Evolutionary conservation across 441 rosid genomes (phyloP), one percentile per base, ranked within the genome.

Genomic region (Isatis lusitanica): DNA sequence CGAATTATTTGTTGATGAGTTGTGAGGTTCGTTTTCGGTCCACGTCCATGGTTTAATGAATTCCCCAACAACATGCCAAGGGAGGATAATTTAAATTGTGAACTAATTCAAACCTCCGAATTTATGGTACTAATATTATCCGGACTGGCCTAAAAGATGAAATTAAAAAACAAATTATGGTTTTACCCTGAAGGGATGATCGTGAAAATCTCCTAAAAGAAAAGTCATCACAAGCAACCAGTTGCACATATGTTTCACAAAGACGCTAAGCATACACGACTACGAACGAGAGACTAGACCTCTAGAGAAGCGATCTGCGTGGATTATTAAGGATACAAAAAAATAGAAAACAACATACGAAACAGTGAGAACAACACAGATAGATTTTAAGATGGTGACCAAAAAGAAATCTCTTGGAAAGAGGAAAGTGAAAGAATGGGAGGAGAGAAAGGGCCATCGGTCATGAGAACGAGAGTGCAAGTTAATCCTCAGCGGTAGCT

Each of bases 401-500:
- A 6, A 5, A 46, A 30, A 57, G 7, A 44, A 47, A 38, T n/a
- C 70, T 52, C 76, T 51, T 35, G 74, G 15, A 48, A 71, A 36
- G n/a, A 35, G 53, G 69, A 52, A 52, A 64, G 64, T 52, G 63
- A 62, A 52, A 53, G 65, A 64, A 56, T 55, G 57, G 2, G 69
- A 28, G 61, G 43, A 51, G 33, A 44, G 38, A 63, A 21, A 72
- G 53, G 42, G 31, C 36, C 40, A 42, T 53, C 30, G 13, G 51
- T 48, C 67, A 12, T 38, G 18, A 39, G 15, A 61, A 61, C 9
- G 61, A 60, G 61, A 60, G 30, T 18, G 24, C 8, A 51, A 61
- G 42, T 53, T 46, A 44, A 24, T 66, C 38, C 79, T 89, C 85
- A 90, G 68, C 97, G 83, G 80, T 89, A 89, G 83, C 77, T 85